Base-by-base conservation (phyloP, 345 rosid genomes). In the Bretschneidera sinensis region DNA sequence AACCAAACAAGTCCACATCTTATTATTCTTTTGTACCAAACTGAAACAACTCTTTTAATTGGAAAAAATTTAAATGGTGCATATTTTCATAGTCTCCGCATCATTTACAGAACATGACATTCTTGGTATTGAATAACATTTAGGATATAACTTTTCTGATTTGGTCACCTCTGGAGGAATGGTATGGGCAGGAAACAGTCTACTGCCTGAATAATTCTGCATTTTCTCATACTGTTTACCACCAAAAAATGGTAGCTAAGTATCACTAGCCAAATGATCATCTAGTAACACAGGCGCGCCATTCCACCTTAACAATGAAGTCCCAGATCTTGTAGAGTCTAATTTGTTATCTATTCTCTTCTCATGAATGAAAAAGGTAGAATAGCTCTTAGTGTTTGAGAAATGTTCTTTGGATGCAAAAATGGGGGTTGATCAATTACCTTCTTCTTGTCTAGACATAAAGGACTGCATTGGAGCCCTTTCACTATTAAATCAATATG, bases 71-170 rank as follows among this genome's bases (percentile, higher is more conserved):
- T n/a, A n/a, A n/a, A n/a, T 59, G 7, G 94, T 25, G 49, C 67
- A 56, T 51, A 79, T 74, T 74, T 83, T 79, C 89, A 78, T 77
- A 24, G 73, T 71, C 55, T 71, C 74, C 47, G 59, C 67, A 74
- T 76, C 83, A 51, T 53, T 65, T 43, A 68, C 54, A 51, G 79
- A 51, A 23, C 19, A 35, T 5, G 77, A 34, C 19, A 56, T 33
- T 55, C 68, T 63, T 16, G 76, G 77, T 52, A 57, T 59, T 10
- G 76, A 72, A 63, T 19, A 69, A 51, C 63, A 63, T 53, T 58
- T 63, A 23, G 65, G 55, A 61, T 54, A 48, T 21, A 53, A 48
- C 15, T 69, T 66, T 57, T 56, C 67, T 1, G 34, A 48, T 68
- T 69, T 59, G 14, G 51, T 50, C 6, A 21, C 48, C 24, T 65